Conservation (phyloP, 768 basidiomycete genomes). For the Chalciporus piperatus region DNA sequence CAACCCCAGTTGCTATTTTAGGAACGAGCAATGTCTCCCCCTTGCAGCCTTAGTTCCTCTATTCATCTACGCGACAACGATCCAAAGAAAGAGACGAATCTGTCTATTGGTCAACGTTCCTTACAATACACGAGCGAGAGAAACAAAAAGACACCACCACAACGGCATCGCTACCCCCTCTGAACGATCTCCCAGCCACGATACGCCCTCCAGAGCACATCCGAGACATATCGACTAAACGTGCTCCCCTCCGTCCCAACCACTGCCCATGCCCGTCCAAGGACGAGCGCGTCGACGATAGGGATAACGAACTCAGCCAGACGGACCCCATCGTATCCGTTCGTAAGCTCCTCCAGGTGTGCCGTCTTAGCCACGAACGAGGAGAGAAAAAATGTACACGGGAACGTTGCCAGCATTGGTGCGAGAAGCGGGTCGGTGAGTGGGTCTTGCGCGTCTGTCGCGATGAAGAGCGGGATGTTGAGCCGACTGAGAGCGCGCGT, state of each 20-base stretch:
- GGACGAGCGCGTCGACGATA: slow-evolving; percentile 70
- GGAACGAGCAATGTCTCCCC: too few relatives aligned
- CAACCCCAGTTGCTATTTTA: too few relatives aligned
- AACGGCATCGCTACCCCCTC: slow-evolving; percentile 34
- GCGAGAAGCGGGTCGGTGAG: slow-evolving; percentile 40
- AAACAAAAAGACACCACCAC: too few relatives aligned
- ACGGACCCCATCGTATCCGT: slow-evolving; percentile 46
- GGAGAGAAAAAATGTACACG: slow-evolving; percentile 57
- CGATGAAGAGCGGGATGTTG: slow-evolving; percentile 62
- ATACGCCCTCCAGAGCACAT: slow-evolving; percentile 63
- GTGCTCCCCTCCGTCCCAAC: slow-evolving; percentile 75
- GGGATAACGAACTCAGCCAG: slow-evolving; percentile 52
- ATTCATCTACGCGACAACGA: too few relatives aligned
- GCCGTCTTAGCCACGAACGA: slow-evolving; percentile 42
- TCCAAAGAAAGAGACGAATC: too few relatives aligned
- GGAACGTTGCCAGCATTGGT: slow-evolving; percentile 52
- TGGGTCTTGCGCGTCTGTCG: slow-evolving; percentile 54
- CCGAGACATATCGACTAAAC: slow-evolving; percentile 66
- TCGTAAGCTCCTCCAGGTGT: slow-evolving; percentile 36
- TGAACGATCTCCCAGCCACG: slow-evolving; percentile 51
- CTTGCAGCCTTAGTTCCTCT: too few relatives aligned
- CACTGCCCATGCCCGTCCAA: slow-evolving; percentile 52
- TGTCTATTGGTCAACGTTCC: too few relatives aligned
- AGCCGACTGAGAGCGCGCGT: slow-evolving; percentile 33
- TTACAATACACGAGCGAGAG: too few relatives aligned